Conservation (phyloP, 306 rosid species). For the Gastrolobium bilobum region DNA sequence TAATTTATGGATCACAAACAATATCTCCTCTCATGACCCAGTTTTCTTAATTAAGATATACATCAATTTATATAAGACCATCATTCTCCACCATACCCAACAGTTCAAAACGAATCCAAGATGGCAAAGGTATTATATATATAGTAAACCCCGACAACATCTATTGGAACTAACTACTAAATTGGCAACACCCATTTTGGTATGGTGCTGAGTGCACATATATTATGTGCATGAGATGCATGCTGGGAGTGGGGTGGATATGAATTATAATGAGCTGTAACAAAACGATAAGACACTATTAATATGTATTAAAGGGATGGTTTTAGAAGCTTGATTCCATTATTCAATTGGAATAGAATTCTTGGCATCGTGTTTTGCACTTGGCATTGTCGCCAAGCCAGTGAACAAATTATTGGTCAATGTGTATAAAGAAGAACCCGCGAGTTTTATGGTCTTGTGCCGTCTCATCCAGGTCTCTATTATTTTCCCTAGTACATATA, state of each 20-base stretch:
- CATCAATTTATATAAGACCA: too few species aligned
- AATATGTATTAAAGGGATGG: neutral
- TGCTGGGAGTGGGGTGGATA: neutral
- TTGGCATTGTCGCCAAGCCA: neutral
- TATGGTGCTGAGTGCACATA: neutral
- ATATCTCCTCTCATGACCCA: too few species aligned
- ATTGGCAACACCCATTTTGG: neutral
- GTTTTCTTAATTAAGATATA: too few species aligned
- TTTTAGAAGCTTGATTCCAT: constrained; percentile 1
- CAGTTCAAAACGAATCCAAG: too few species aligned
- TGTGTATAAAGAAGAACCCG: neutral
- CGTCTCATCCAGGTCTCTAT: neutral
- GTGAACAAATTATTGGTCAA: constrained; percentile 15
- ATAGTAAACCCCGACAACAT: too few species aligned
- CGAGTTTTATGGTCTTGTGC: neutral
- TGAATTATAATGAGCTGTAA: neutral
- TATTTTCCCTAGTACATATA: neutral
- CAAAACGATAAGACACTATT: neutral
- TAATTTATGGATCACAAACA: too few species aligned
- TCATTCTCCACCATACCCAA: too few species aligned
- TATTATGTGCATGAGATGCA: neutral
- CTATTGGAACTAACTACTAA: too few species aligned
- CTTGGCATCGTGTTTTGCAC: neutral
- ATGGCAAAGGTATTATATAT: too few species aligned
- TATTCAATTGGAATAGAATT: neutral